Base-by-base conservation (phyloP, 805 yeast species). In the Candida glaebosa region DNA sequence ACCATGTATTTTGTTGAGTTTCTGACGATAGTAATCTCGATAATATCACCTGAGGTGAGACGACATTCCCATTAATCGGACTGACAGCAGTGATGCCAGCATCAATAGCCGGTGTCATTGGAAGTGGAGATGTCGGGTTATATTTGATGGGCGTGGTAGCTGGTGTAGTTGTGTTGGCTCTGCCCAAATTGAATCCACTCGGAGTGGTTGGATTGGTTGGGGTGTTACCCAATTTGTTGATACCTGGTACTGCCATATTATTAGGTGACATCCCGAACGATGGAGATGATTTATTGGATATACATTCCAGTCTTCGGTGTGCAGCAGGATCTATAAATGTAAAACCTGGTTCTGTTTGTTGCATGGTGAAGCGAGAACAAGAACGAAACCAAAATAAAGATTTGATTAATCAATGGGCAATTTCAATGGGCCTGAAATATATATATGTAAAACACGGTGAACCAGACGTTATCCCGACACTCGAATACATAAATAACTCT, bases 1-100 rank as follows among this genome's bases (percentile, higher is more conserved):
- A 60, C 45, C 53, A 55, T 40, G 62, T 60, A 47, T 63, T 65
- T 41, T 66, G 65, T 30, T 40, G 49, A 30, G 48, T 54, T 47
- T 67, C 72, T 25, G 52, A 34, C 30, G 43, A 49, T 39, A 53
- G 45, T 33, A 63, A 55, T 6, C 39, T 31, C 28, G 19, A 16
- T 3, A 34, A 30, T 9, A 34, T 16, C 8, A 17, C 8, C 12
- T 34, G 25, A 15, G 33, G 34, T 28, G 31, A 12, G 14, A 36
- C 16, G 37, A 41, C 34, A 28, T 28, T 28, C 14, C 16, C 31
- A 28, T 28, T 28, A 28, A 6, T 9, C 5, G 16, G n/a, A 28
- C 31, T 28, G 31, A 17, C 26, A 19, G 16, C n/a, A 34, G 18
- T 14, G n/a, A 12, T 17, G 17, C 22, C 33, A 12, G 15, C 33